These are phyloP conservation scores for Epichloe glyceriae DNA, from an alignment of 2,329 filamentous ascomycete species.

Conservation along the genomic window DNA sequence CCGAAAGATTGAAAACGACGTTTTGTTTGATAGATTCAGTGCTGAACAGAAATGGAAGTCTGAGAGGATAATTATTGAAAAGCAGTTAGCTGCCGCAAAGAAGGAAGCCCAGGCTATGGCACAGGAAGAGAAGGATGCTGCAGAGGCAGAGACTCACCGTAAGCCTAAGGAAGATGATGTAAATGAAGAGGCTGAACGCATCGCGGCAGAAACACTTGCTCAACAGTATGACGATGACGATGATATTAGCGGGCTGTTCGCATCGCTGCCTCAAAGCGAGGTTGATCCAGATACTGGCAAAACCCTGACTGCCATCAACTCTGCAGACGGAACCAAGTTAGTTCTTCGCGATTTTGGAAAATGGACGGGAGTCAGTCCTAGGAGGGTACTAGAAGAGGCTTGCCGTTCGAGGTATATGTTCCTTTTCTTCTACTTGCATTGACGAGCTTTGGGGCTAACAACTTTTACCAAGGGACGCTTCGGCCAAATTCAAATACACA, in stretches of 20 bases:
- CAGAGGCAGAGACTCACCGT: constrained; percentile 21
- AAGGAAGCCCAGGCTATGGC: constrained; percentile 18
- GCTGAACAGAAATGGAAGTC: constrained; percentile 55
- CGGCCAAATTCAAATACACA: constrained; percentile 53
- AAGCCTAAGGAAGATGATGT: constrained; percentile 23
- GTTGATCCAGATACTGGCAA: constrained; percentile 46
- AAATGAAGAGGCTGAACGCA: constrained; percentile 41
- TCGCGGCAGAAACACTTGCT: constrained; percentile 45
- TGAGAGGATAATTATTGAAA: constrained; percentile 46
- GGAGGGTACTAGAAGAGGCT: constrained; percentile 70
- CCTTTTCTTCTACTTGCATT: neutral
- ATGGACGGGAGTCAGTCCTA: constrained; percentile 62
- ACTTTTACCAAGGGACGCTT: constrained; percentile 44
- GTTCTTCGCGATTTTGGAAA: constrained; percentile 74
- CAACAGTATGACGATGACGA: constrained; percentile 43
- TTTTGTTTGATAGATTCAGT: constrained; percentile 56
- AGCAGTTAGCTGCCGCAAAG: constrained; percentile 41
- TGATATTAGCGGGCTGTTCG: constrained; percentile 38
- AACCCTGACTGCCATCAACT: constrained; percentile 40
- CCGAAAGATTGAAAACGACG: constrained; percentile 61
- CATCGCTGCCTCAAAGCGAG: constrained; percentile 46
- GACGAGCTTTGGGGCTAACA: neutral
- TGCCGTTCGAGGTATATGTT: constrained; percentile 56
- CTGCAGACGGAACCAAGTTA: constrained; percentile 39
- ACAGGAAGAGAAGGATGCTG: constrained; percentile 7